Conservation (phyloP, 2,329 filamentous ascomycete species). For the Sporothrix phasma region DNA sequence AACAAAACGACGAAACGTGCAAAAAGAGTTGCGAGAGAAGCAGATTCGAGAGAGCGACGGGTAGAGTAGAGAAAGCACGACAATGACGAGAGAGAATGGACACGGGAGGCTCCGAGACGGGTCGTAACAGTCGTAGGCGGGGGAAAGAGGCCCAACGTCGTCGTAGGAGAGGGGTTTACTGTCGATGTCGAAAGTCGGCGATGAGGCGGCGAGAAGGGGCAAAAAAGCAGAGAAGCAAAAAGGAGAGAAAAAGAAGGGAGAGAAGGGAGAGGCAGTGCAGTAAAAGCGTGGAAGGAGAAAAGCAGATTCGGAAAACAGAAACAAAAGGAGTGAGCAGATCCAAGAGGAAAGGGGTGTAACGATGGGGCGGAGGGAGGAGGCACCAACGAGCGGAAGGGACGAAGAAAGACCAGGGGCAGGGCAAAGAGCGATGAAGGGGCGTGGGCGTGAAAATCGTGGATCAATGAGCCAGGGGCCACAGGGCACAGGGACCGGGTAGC, state of each 20-base stretch:
- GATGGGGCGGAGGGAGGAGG: neutral
- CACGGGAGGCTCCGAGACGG: conserved; percentile 20
- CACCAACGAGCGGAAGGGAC: neutral
- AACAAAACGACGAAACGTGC: conserved; percentile 8
- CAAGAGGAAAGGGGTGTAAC: neutral
- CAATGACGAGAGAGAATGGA: conserved; percentile 11
- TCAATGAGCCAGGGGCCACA: neutral
- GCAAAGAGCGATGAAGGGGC: neutral
- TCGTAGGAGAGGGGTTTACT: conserved; percentile 21
- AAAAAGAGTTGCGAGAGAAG: conserved; percentile 1
- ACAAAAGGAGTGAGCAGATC: neutral
- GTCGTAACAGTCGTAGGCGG: conserved; percentile 23
- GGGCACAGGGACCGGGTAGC: neutral
- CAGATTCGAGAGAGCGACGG: conserved; percentile 7
- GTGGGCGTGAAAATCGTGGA: neutral
- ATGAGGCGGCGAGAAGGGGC: conserved; percentile 16
- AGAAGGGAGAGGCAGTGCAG: neutral
- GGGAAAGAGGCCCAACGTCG: conserved; percentile 18
- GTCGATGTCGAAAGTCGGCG: conserved; percentile 24
- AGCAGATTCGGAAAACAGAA: neutral
- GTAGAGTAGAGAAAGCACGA: conserved; percentile 6
- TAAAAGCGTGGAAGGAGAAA: neutral
- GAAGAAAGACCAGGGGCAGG: neutral
- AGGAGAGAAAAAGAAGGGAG: neutral
- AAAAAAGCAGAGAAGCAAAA: neutral